Evolutionary conservation across 352 stramenopile genomes (phyloP), one percentile per base, ranked within the genome.

Genomic region (Thalassiosira hispida): DNA sequence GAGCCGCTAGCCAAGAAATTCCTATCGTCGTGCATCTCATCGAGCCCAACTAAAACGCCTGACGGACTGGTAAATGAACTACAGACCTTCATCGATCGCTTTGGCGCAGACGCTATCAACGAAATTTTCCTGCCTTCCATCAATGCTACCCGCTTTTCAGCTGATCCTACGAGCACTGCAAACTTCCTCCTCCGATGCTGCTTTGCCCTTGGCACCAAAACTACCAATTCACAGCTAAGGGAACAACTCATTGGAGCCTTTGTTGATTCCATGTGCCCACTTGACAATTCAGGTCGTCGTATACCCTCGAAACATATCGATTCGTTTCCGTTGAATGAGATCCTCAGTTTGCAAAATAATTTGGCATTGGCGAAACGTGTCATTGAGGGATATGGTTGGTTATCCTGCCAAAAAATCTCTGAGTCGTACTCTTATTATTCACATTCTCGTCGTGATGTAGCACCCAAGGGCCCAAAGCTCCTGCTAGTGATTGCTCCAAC

Each of bases 1-100:
- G 29, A 52, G 23, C 22, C 4, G 22, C 35, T 64, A 44, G 63
- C 63, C 16, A 64, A 38, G 46, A 27, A 65, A 23, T 72, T 72
- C 46, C 27, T 72, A 8, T 42, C 47, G 1, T 64, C 46, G 0
- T 72, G 66, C 16, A n/a, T 72, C 9, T 23, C 40, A 16, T n/a
- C 11, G 33, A 64, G 23, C n/a, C 38, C n/a, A 14, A 38, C 12
- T n/a, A 38, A 55, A 29, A 51, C 59, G 23, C 20, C 40, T 12
- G 14, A 56, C 16, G 59, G 35, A 18, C 35, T 56, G 11, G 31
- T 68, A 2, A 12, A 56, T 38, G 9, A 68, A 8, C 14, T 68
- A 20, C 59, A 68, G 29, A 42, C 59, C 9, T 33, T 68, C 27
- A n/a, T 33, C 25, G 35, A 56, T 0, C 38, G 20, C 33, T 68